Evolutionary conservation across 495 filamentous ascomycete species (phyloP).

Genomic region (Jackrogersella multiformis): DNA sequence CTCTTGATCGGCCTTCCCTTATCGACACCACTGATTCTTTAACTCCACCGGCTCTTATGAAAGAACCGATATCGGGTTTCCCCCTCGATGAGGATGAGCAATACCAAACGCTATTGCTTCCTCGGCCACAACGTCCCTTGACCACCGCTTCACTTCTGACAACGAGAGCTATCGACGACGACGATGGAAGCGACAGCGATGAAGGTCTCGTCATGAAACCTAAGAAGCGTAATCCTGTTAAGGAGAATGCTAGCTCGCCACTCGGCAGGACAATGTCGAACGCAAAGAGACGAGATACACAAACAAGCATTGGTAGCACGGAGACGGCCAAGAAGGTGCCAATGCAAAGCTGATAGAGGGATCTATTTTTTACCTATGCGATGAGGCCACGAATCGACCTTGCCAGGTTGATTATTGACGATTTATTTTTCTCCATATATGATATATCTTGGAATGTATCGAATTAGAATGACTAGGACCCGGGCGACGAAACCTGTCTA

Average conservation of each 20-base stretch:
- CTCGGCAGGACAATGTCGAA: constrained; percentile 46
- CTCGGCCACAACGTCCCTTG: constrained; percentile 41
- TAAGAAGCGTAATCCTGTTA: constrained; percentile 42
- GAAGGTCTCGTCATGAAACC: constrained; percentile 59
- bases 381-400: not conserved
- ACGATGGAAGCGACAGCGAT: constrained; percentile 66
- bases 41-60: constrained; percentile 60
- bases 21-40: constrained; percentile 62
- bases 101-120: constrained; percentile 36
- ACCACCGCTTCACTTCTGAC: constrained; percentile 42
- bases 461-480: not conserved
- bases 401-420: not conserved
- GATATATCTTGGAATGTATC: not conserved
- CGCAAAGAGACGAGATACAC: constrained; percentile 58
- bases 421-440: not conserved
- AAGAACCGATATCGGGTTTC: constrained; percentile 55
- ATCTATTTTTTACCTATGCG: not conserved
- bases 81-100: constrained; percentile 51
- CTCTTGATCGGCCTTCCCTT: constrained; percentile 49
- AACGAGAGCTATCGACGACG: constrained; percentile 53
- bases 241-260: constrained; percentile 41
- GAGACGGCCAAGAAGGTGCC: constrained; percentile 66
- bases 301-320: constrained; percentile 62
- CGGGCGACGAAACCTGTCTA: not conserved
- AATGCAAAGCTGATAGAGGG: constrained; percentile 36